Base-by-base conservation (phyloP, 2,329 filamentous ascomycete genomes). In the Fusarium nisikadoi region DNA sequence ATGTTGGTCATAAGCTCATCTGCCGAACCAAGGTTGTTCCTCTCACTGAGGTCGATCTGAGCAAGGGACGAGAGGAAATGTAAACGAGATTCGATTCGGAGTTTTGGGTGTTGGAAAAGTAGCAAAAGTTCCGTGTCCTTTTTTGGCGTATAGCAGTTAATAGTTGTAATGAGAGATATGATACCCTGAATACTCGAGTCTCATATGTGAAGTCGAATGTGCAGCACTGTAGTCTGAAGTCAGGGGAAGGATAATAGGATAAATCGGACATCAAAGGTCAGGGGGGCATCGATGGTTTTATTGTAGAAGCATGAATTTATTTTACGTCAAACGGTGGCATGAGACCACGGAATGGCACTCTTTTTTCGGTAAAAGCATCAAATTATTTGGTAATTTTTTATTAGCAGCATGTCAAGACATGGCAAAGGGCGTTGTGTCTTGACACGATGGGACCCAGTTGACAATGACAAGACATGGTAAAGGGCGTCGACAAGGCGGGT, bases 1-100 rank as follows among this genome's bases (percentile, higher is more conserved):
- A 88, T 72, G 59, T 87, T 3, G 89, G 87, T 4, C 91, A 92
- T 82, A 93, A 92, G 82, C 47, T 86, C 35, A 71, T 83, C 46
- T 82, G 73, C 70, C 79, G 83, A 55, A 82, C 82, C 57, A 83
- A 80, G 78, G 42, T 81, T 10, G 77, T 85, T 53, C 79, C 79
- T 8, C 35, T 83, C 29, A 67, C 64, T 11, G 80, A 84, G 25
- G 80, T 82, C 25, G 82, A 84, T 50, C 71, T 84, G 39, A 72
- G 64, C 23, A 76, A 71, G 71, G 77, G 76, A 47, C 76, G 76
- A 57, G 60, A 50, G 49, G 43, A 45, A 42, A 47, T 54, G 53
- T 75, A 57, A 65, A 59, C 20, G 46, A 25, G 20, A 19, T 17
- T 65, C 50, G 41, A 52, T 62, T 66, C 58, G 47, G 49, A 60